Evolutionary conservation across 202 grass and related monocot species (phyloP).

Genomic region (Panicum hallii): DNA sequence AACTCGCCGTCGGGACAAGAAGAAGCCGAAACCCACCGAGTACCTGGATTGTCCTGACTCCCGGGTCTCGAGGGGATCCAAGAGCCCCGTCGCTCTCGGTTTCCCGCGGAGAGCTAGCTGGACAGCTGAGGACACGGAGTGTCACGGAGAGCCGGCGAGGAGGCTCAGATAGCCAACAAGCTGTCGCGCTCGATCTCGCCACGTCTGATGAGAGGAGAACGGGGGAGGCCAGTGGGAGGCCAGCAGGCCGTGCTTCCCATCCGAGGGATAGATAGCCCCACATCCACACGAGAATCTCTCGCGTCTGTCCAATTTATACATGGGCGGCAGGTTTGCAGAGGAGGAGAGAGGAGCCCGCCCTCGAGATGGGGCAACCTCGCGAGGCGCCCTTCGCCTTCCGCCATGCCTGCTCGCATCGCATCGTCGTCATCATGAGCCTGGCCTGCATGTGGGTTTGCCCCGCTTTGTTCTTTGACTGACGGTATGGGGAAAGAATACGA

Average conservation of each 20-base stretch:
- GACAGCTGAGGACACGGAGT: background rate
- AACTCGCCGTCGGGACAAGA: background rate
- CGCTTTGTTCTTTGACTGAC: background rate
- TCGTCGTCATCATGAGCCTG: too few species aligned
- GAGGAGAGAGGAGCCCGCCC: background rate
- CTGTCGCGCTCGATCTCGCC: background rate
- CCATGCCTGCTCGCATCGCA: background rate
- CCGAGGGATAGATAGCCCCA: background rate
- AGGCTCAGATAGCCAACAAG: slow-evolving; percentile 7
- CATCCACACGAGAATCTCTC: background rate
- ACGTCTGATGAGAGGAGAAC: background rate
- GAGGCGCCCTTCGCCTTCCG: background rate
- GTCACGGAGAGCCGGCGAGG: background rate
- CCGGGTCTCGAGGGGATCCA: background rate
- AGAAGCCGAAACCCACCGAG: background rate
- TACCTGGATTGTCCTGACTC: background rate
- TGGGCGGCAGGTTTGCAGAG: background rate
- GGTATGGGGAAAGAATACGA: background rate
- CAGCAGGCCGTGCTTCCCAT: slow-evolving; percentile 41
- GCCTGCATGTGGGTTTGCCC: background rate
- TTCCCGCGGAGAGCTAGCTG: slow-evolving; percentile 16
- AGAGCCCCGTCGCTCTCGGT: background rate
- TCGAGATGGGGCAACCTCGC: slow-evolving; percentile 23
- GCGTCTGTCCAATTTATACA: slow-evolving; percentile 14
- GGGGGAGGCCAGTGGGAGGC: slow-evolving; percentile 44